A percentile compares a stretch with the other conserved stretches of the same genome.
Conservation (phyloP, 192 early-diverging fungal genomes). For the Jimgerdemannia flammicorona region DNA sequence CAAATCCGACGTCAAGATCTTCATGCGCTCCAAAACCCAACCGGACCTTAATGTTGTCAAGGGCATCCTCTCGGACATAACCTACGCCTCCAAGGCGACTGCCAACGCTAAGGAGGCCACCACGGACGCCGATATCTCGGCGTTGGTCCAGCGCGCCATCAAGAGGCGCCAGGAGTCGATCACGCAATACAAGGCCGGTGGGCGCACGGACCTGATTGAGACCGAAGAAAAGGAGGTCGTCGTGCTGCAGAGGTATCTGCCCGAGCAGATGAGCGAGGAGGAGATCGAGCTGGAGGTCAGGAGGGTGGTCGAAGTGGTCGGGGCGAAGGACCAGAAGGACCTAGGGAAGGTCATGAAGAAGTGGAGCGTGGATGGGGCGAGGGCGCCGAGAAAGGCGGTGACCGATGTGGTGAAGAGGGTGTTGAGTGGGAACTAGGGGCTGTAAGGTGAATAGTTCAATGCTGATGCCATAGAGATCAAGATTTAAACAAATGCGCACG, state of each 20-base stretch:
- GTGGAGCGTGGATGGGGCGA: constrained; percentile 60
- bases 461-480: too few species aligned
- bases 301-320: constrained; percentile 45
- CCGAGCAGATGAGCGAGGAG: constrained; percentile 67
- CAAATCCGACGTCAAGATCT: constrained; percentile 63
- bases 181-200: constrained; percentile 56
- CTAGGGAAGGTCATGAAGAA: constrained; percentile 88
- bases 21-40: constrained; percentile 77
- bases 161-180: constrained; percentile 82
- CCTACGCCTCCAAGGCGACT: constrained; percentile 70
- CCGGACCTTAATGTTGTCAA: constrained; percentile 58
- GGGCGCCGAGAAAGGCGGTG: constrained; percentile 75
- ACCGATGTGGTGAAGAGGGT: constrained; percentile 72
- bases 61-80: constrained; percentile 73
- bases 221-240: constrained; percentile 65
- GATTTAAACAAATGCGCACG: too few species aligned
- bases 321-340: constrained; percentile 63
- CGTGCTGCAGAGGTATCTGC: constrained; percentile 72
- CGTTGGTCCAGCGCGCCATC: constrained; percentile 73
- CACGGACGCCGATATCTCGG: constrained; percentile 56
- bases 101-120: constrained; percentile 30
- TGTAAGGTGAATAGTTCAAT: too few species aligned
- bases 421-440: constrained; percentile 22
- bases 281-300: constrained; percentile 66
- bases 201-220: constrained; percentile 70